A percentile compares a stretch with the other conserved stretches of the same genome.
Evolutionary conservation across 139 green algal genomes (phyloP).

Genomic region (Spirogloea muscicola): DNA sequence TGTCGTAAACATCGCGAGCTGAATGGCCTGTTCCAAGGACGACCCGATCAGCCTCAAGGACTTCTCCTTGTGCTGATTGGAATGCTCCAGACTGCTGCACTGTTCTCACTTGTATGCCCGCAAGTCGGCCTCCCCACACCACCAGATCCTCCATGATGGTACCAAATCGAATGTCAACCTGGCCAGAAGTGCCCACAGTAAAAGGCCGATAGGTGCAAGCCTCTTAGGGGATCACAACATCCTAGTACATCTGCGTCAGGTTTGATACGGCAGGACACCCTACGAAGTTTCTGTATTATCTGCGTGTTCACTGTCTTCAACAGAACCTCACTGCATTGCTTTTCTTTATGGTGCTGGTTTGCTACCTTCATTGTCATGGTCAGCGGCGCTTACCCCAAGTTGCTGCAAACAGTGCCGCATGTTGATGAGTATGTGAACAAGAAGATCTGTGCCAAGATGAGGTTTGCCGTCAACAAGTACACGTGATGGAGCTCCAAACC

Average conservation of each 20-base stretch:
- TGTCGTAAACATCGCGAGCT: conserved; percentile 56
- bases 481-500: conserved; percentile 67
- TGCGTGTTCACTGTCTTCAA: too few relatives aligned
- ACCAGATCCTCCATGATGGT: conserved; percentile 57
- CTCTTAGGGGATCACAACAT: too few relatives aligned
- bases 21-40: conserved; percentile 61
- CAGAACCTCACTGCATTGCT: too few relatives aligned
- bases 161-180: conserved; percentile 65
- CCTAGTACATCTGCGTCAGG: too few relatives aligned
- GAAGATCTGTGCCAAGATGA: conserved; percentile 76
- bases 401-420: conserved; percentile 59
- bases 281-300: too few relatives aligned
- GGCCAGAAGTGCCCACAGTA: too few relatives aligned
- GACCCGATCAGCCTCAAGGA: conserved; percentile 51
- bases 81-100: too few relatives aligned
- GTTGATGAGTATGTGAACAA: conserved; percentile 67
- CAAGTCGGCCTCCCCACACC: conserved; percentile 42
- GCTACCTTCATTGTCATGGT: not conserved
- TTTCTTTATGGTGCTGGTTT: not conserved
- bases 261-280: too few relatives aligned
- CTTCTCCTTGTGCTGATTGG: too few relatives aligned
- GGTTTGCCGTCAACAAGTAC: conserved; percentile 75
- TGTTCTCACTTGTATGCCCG: conserved; percentile 54
- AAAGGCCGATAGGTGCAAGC: too few relatives aligned
- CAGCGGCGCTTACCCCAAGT: too few relatives aligned